Evolutionary conservation across 345 rosid genomes (phyloP), one percentile per base, ranked within the genome.

Genomic region (Alliaria petiolata): DNA sequence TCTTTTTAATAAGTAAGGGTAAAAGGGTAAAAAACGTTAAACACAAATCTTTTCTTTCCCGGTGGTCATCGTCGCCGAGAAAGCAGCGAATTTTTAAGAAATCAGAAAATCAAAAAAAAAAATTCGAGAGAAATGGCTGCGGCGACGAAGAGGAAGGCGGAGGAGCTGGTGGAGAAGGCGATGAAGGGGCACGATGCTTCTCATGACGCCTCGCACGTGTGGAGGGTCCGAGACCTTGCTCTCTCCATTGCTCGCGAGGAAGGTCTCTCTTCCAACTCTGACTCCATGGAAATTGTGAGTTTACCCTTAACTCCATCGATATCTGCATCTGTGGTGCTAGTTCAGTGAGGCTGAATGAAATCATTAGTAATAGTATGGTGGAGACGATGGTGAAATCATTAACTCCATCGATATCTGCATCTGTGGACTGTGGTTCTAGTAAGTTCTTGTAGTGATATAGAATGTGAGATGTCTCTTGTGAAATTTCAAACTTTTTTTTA

Each of bases 151-250:
- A 76, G 65, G 69, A 85, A 82, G 26, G 92, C 92, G 15, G 92
- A 88, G 85, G 62, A 78, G 76, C 66, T 93, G 54, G 89, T 88
- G 79, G 74, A 78, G 33, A 81, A 60, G 61, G 25, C 42, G 46
- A 89, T 91, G 97, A 84, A 82, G 62, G 89, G 86, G 53, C 87
- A 93, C 82, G 96, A 93, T 76, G 84, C 93, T 5, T 90, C 98
- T 28, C 98, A 88, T 61, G 98, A 90, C 62, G 80, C 88, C 10
- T 76, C 66, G 56, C 97, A 93, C 57, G 96, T 88, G 28, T 80
- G 87, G 85, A 83, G 97, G 80, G 96, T 93, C 28, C 76, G 97
- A 59, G 92, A 86, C 78, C 82, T 93, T 12, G 92, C 97, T 22
- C 85, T 90, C 78, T 88, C 95, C 45, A 81, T 90, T 26, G 96